These are phyloP conservation scores for Gymnopilus dilepis DNA, from an alignment of 768 basidiomycete species.

Conservation along the genomic window DNA sequence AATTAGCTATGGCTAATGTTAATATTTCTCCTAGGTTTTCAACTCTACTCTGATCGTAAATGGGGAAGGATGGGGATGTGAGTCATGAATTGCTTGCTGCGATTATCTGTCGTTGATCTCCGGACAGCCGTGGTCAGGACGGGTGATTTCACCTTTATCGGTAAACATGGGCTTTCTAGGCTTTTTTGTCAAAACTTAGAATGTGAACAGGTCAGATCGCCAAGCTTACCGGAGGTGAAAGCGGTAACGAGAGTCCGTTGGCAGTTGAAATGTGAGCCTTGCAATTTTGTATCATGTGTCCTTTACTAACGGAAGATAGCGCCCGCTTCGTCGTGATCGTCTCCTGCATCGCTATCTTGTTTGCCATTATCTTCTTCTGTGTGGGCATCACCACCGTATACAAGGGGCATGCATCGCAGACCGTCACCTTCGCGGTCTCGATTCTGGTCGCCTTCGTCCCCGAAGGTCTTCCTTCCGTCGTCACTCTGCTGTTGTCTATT, in stretches of 20 bases:
- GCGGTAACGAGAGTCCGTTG: conserved; percentile 69
- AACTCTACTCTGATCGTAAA: conserved; percentile 73
- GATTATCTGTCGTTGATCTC: background rate
- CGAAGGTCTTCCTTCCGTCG: conserved; percentile 69
- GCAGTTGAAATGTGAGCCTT: conserved; percentile 62
- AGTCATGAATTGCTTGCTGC: conserved; percentile 27
- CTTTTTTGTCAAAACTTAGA: conserved; percentile 12
- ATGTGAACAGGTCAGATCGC: conserved; percentile 63
- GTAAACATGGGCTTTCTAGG: conserved; percentile 32
- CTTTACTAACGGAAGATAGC: conserved; percentile 34
- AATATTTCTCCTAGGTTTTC: conserved; percentile 51
- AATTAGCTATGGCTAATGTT: background rate
- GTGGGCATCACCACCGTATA: conserved; percentile 72
- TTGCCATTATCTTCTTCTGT: conserved; percentile 67
- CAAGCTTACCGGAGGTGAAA: conserved; percentile 65
- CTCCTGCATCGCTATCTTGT: conserved; percentile 63
- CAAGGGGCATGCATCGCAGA: conserved; percentile 61
- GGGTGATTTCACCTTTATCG: conserved; percentile 70
- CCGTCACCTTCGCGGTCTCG: conserved; percentile 67
- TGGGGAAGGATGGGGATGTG: conserved; percentile 74
- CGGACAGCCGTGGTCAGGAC: conserved; percentile 64
- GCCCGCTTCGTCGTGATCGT: conserved; percentile 66
- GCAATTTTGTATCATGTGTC: background rate
- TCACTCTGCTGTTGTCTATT: conserved; percentile 69
- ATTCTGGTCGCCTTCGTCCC: conserved; percentile 66